These are phyloP conservation scores for Carallia pectinifolia DNA, from an alignment of 345 rosid genomes.

Conservation along the genomic window DNA sequence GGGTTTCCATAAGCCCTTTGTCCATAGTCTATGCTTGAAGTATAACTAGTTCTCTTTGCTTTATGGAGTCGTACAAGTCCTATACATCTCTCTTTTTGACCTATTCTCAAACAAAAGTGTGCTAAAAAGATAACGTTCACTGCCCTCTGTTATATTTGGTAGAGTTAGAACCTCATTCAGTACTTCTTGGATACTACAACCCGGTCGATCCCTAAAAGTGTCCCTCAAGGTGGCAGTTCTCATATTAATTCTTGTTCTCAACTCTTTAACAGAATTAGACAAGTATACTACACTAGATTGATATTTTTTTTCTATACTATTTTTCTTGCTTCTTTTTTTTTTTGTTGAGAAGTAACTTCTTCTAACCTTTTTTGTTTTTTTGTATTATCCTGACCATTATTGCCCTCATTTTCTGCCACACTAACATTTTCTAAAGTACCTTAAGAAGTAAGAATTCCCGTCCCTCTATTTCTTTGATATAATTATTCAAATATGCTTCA, in stretches of 20 bases:
- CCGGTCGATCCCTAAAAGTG: neutral
- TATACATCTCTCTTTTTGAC: constrained; percentile 6
- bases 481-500: neutral
- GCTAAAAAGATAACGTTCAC: neutral
- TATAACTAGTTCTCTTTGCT: neutral
- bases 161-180: neutral
- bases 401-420: neutral
- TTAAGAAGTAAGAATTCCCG: no score
- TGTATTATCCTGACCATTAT: neutral
- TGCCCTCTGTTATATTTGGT: neutral
- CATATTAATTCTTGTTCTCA: neutral
- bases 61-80: neutral
- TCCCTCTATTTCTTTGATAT: no score
- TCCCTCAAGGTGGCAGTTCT: no score
- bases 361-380: neutral
- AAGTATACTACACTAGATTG: neutral
- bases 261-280: neutral
- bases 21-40: neutral
- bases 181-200: neutral
- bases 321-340: neutral
- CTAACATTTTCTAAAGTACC: no score
- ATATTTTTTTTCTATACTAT: neutral
- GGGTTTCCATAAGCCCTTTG: no score
- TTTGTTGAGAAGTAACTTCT: no score
- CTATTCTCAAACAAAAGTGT: neutral